Base-by-base conservation (phyloP, 108 stramenopile genomes). In the Nitzschia sp. region DNA sequence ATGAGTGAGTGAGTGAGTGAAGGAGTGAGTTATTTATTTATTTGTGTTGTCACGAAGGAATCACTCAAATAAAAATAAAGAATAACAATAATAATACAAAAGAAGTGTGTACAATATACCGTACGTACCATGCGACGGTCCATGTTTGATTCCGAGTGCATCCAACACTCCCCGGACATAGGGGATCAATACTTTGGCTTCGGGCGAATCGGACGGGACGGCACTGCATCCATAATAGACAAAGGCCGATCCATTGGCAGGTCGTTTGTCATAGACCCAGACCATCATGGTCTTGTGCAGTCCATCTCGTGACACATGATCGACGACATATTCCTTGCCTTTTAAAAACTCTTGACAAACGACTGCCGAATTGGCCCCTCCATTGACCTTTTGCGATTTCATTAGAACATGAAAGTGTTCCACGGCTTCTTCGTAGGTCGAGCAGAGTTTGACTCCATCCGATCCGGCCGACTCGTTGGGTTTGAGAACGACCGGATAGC, bases 261-360 rank as follows among this genome's bases (percentile, higher is more conserved):
- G 76, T 15, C 91, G 78, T 69, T 96, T 95, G 79, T 97, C 94
- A 74, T 96, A 96, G 19, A 89, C 88, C 97, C 97, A 98, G 15
- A 80, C 72, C 73, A 88, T 91, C 32, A 77, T 76, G 25, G 85
- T 84, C 72, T 94, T 87, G 80, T 94, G 93, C 17, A 84, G 69
- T 1, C 90, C 95, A 76, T 91, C 68, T 23, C 74, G 61, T 41
- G 75, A 80, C 16, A 89, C 89, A 53, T 77, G 80, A 61, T 96
- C 93, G 48, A 95, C 80, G 53, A 92, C 92, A 71, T 91, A 82
- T 56, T 85, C 85, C 31, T 73, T 80, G 22, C 85, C 81, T 25
- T 69, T 30, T 23, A 82, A 63, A 53, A 82, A 86, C 62, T 84
- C 80, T 79, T 83, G 82, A 50, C 77, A 78, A 45, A 83, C 44